Evolutionary conservation across 768 basidiomycete genomes (phyloP).

Genomic region (Sporobolomyces roseus): DNA sequence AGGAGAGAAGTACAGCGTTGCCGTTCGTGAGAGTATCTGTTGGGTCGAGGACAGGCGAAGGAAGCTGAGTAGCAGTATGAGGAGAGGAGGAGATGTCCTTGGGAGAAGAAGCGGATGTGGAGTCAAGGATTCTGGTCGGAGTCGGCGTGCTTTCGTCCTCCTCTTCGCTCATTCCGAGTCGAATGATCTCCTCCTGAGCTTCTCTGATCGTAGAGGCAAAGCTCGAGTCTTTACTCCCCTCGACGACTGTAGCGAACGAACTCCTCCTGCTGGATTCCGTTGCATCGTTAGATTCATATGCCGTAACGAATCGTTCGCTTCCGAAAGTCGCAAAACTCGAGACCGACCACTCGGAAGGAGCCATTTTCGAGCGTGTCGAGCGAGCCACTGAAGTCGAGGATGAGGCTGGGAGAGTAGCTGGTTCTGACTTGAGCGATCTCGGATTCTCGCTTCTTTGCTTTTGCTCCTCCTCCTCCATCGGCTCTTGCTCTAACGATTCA

Average conservation of each 20-base stretch:
- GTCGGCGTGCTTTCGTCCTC: background rate
- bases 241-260: background rate
- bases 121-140: background rate
- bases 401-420: background rate
- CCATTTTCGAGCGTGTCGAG: background rate
- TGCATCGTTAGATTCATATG: background rate
- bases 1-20: constrained; percentile 33
- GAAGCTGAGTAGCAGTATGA: no score
- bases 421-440: constrained; percentile 3
- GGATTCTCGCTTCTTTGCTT: background rate
- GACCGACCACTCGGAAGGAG: background rate
- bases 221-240: background rate
- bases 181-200: background rate
- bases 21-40: constrained; percentile 13
- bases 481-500: background rate
- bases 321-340: constrained; percentile 20
- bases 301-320: constrained; percentile 10
- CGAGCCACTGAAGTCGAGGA: no score
- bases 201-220: background rate
- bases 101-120: background rate
- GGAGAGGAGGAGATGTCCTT: background rate
- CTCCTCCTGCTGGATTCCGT: background rate
- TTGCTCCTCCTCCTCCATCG: background rate
- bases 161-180: no score
- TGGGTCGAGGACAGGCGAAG: background rate